Evolutionary conservation across 441 rosid species (phyloP).

Genomic region (Jatropha podagrica): DNA sequence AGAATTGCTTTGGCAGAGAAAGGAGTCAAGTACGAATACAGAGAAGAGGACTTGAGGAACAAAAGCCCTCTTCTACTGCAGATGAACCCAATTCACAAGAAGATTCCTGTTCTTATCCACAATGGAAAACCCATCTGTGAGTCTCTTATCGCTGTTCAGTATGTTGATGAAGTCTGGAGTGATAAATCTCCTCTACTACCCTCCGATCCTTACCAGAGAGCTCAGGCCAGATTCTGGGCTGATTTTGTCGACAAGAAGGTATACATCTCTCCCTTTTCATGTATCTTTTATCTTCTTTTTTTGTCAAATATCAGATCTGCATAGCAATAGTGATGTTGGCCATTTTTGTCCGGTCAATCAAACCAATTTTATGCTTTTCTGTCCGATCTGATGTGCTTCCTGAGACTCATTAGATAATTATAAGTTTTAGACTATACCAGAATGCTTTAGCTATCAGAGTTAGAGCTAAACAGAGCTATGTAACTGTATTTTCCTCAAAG

Average conservation of each 20-base stretch:
- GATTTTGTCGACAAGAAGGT: constrained; percentile 33
- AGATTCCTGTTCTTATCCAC: constrained; percentile 31
- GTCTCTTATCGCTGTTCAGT: constrained; percentile 27
- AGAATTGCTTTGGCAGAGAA: constrained; percentile 29
- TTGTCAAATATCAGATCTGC: background rate
- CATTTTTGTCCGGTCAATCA: too few species aligned
- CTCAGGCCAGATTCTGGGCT: constrained; percentile 36
- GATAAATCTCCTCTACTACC: constrained; percentile 22
- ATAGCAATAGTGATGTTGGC: too few species aligned
- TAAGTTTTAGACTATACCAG: too few species aligned
- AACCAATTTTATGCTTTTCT: too few species aligned
- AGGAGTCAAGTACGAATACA: constrained; percentile 21
- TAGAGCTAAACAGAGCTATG: too few species aligned
- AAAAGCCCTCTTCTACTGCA: constrained; percentile 26
- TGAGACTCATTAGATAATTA: too few species aligned
- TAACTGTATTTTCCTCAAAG: too few species aligned
- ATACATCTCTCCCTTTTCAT: too few species aligned
- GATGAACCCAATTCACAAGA: constrained; percentile 34
- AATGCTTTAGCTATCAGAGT: too few species aligned
- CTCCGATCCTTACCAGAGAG: constrained; percentile 22
- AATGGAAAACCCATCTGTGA: constrained; percentile 28
- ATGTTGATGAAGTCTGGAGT: constrained; percentile 26
- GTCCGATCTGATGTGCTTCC: too few species aligned
- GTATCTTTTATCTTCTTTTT: too few species aligned
- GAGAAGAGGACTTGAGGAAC: too few species aligned